phyloP scores from a whole-genome alignment of 1,284 basidiomycete species.

The Ganoderma leucocontextum region DNA sequence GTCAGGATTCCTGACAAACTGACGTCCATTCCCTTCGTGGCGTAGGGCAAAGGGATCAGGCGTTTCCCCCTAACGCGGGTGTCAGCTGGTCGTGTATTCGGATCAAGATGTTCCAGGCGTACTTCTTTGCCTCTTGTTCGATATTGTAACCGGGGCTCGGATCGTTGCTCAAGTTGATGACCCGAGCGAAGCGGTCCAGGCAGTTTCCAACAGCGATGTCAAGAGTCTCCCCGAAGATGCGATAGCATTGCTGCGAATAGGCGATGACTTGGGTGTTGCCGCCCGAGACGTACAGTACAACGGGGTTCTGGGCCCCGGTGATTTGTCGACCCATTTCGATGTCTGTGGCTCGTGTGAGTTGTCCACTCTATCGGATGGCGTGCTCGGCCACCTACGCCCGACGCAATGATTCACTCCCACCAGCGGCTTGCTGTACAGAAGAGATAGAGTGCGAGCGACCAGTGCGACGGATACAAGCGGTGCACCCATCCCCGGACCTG shows the following conservation, averaged over 20 bases:
- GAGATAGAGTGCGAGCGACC: conserved; percentile 92
- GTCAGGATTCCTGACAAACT: conserved; percentile 94
- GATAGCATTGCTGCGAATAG: conserved; percentile 95
- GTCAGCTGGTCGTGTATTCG: conserved; percentile 4
- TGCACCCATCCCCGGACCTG: conserved; percentile 98
- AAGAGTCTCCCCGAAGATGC: conserved; percentile 98
- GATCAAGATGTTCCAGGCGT: not conserved
- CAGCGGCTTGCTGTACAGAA: conserved; percentile 91
- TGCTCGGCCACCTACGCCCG: conserved; percentile 76
- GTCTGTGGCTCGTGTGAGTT: conserved; percentile 60
- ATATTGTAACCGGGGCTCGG: conserved; percentile 99
- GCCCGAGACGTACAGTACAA: conserved; percentile 98
- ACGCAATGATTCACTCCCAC: conserved; percentile 99
- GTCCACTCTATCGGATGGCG: not conserved
- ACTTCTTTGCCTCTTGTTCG: conserved; percentile 95
- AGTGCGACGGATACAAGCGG: conserved; percentile 95
- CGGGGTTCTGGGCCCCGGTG: conserved; percentile 93
- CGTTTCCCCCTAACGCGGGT: conserved; percentile 66
- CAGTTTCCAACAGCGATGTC: conserved; percentile 99
- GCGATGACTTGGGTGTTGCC: conserved; percentile 99
- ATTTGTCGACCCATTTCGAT: conserved; percentile 99
- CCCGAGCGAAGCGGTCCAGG: conserved; percentile 95
- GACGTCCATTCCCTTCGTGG: conserved; percentile 99
- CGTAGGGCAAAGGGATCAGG: conserved; percentile 88
- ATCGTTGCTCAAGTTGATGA: conserved; percentile 96